Conservation (phyloP, 2,329 filamentous ascomycete species). For the Hypoxylon sp. region DNA sequence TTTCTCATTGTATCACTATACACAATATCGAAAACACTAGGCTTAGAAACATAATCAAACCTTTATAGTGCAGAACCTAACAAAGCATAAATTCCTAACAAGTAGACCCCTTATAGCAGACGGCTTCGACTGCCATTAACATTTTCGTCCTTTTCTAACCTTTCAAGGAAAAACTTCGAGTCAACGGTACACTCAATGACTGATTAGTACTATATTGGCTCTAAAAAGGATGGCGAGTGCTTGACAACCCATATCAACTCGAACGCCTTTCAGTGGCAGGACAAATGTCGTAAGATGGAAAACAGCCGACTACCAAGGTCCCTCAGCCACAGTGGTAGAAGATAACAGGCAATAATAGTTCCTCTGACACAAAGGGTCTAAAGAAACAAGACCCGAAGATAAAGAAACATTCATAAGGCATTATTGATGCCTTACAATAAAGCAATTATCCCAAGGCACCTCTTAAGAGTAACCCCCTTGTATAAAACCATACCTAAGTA, state of each 20-base stretch:
- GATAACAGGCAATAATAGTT: neutral
- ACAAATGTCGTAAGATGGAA: neutral
- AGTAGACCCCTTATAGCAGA: too few species aligned
- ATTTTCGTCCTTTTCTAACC: too few species aligned
- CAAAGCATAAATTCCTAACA: too few species aligned
- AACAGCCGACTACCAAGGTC: neutral
- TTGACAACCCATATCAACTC: neutral
- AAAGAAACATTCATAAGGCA: neutral
- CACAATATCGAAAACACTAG: too few species aligned
- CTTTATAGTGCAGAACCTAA: neutral
- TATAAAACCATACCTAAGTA: neutral
- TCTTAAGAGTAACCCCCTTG: neutral
- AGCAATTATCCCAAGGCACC: constrained; percentile 1
- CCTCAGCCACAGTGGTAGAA: neutral
- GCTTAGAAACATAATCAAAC: too few species aligned
- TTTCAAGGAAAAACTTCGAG: too few species aligned
- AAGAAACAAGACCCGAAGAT: neutral
- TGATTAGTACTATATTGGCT: neutral
- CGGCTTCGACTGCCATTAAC: too few species aligned
- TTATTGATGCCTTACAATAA: constrained; percentile 4
- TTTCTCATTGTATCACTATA: neutral
- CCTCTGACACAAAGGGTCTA: too few species aligned
- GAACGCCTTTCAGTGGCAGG: neutral
- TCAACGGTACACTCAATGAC: neutral
- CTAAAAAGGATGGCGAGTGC: neutral